Percentiles rank a stretch among this genome's conserved stretches.
These are phyloP conservation scores for Phytopythium litorale DNA, from an alignment of 352 stramenopile genomes.

Conservation along the genomic window DNA sequence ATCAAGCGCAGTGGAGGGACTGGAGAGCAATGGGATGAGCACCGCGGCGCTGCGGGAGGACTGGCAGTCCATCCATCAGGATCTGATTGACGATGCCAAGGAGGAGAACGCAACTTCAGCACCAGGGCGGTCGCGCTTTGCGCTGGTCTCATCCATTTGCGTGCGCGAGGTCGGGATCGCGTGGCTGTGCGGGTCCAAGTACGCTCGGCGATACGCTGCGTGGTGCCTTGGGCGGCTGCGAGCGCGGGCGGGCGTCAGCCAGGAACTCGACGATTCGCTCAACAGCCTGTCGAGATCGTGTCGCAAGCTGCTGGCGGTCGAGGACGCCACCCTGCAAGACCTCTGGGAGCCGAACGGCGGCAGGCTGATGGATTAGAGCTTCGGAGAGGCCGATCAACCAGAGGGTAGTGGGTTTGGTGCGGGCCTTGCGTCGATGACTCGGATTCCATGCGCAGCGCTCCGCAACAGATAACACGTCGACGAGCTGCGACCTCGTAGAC, in stretches of 20 bases:
- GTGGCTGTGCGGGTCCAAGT: slow-evolving; percentile 37
- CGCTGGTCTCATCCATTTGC: slow-evolving; percentile 12
- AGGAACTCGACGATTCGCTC: not conserved
- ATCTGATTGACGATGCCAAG: slow-evolving; percentile 4
- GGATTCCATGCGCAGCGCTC: too few relatives aligned
- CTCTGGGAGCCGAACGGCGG: not conserved
- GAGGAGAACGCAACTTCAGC: not conserved
- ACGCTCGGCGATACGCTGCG: slow-evolving; percentile 41
- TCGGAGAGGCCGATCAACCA: too few relatives aligned
- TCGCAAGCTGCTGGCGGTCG: not conserved
- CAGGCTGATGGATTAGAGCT: too few relatives aligned
- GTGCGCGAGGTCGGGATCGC: slow-evolving; percentile 37
- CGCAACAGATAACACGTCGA: too few relatives aligned
- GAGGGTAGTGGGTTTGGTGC: too few relatives aligned
- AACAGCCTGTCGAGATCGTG: not conserved
- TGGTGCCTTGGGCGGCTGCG: slow-evolving; percentile 35
- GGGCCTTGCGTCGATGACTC: too few relatives aligned
- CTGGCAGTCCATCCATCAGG: not conserved
- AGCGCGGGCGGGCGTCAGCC: not conserved
- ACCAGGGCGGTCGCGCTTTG: not conserved
- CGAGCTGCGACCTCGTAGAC: too few relatives aligned
- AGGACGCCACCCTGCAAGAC: not conserved
- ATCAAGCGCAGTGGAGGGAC: not conserved
- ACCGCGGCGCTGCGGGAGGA: not conserved
- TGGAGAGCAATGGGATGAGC: not conserved